Evolutionary conservation across 2,329 filamentous ascomycete species (phyloP).

Genomic region (Apiospora pterosperma): DNA sequence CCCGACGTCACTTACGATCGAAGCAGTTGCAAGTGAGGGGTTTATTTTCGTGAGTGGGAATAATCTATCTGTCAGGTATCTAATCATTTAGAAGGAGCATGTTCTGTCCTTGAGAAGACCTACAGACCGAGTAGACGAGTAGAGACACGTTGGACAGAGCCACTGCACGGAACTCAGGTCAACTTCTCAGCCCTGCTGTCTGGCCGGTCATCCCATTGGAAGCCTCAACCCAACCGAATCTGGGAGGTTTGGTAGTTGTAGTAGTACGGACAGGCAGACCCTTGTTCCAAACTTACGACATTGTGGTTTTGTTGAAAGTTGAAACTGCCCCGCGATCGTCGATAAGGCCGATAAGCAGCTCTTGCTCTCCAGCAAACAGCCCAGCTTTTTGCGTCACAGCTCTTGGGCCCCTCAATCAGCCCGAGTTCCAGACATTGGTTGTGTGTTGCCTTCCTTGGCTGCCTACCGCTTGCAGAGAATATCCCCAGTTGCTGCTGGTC

Average conservation of each 20-base stretch:
- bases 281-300: background rate
- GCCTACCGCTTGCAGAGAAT: background rate
- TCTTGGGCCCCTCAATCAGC: too few relatives aligned
- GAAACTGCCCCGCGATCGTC: background rate
- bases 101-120: background rate
- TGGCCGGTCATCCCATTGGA: background rate
- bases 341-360: constrained; percentile 1
- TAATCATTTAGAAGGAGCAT: background rate
- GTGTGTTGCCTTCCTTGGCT: background rate
- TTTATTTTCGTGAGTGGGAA: background rate
- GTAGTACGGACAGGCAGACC: background rate
- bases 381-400: constrained; percentile 1
- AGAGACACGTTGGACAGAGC: background rate
- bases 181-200: background rate
- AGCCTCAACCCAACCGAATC: background rate
- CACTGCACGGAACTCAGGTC: background rate
- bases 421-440: too few relatives aligned
- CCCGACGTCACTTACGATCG: background rate
- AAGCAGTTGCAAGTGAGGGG: background rate
- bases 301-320: constrained; percentile 1
- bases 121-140: too few relatives aligned
- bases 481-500: background rate
- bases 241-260: background rate
- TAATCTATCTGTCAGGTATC: background rate
- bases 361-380: background rate